Percentiles rank a stretch among this genome's conserved stretches.
phyloP scores from a whole-genome alignment of 805 yeast genomes.

The Grigorovia jiainica region DNA sequence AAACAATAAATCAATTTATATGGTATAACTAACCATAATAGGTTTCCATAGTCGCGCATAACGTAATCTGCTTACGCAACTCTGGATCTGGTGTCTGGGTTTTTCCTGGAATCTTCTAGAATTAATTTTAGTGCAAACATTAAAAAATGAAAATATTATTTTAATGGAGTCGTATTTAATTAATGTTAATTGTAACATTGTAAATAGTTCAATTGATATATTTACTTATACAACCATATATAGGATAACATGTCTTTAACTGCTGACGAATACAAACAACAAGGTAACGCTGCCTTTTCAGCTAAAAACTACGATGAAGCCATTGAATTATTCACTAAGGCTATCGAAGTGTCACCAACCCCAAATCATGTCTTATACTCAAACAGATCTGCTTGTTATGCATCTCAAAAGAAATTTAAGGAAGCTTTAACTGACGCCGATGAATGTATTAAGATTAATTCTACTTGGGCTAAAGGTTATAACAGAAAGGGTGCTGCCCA shows the following conservation, averaged over 20 bases:
- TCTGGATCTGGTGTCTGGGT: neutral
- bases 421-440: constrained; percentile 81
- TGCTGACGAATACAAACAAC: constrained; percentile 74
- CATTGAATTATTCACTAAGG: constrained; percentile 70
- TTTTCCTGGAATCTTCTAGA: constrained; percentile 4
- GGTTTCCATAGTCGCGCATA: no score
- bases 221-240: neutral
- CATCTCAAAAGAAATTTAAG: constrained; percentile 64
- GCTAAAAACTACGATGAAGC: constrained; percentile 80
- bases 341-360: constrained; percentile 68
- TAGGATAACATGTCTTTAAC: constrained; percentile 18
- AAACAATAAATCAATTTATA: no score
- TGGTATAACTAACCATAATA: no score
- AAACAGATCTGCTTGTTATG: constrained; percentile 86
- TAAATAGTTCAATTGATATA: neutral
- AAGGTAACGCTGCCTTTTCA: constrained; percentile 88
- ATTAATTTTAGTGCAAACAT: neutral
- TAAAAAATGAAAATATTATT: neutral
- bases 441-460: constrained; percentile 69
- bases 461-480: constrained; percentile 92
- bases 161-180: neutral
- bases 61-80: no score
- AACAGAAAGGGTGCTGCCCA: constrained; percentile 90
- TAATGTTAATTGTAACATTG: no score
- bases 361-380: constrained; percentile 92